These are phyloP conservation scores for Prunus yedoensis DNA, from an alignment of 331 rosid species.

Conservation along the genomic window DNA sequence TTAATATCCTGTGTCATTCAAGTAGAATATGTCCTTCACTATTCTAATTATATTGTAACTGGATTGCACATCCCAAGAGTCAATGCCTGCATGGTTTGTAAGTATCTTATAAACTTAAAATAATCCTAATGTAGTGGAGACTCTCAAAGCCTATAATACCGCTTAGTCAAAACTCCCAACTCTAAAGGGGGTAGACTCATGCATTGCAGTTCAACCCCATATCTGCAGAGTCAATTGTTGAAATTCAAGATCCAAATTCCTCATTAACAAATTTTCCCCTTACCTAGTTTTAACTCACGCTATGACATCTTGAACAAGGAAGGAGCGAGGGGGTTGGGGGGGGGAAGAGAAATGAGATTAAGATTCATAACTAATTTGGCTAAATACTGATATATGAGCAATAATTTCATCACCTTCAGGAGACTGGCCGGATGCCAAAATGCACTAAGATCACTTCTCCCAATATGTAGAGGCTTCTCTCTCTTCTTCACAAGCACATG, in stretches of 20 bases:
- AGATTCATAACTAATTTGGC: neutral
- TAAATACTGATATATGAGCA: neutral
- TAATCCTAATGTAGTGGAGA: neutral
- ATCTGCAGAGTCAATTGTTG: neutral
- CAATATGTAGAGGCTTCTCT: neutral
- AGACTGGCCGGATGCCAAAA: neutral
- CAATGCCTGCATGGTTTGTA: neutral
- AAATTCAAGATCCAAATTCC: neutral
- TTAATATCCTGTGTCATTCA: neutral
- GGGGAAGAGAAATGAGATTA: neutral
- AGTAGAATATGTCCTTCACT: neutral
- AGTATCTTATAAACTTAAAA: neutral
- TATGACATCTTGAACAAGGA: neutral
- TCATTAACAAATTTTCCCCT: neutral
- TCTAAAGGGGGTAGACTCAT: neutral
- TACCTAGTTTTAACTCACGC: neutral
- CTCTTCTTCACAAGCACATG: neutral
- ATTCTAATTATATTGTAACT: neutral
- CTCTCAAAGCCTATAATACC: neutral
- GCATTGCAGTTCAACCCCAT: neutral
- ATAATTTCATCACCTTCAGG: neutral
- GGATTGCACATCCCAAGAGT: neutral
- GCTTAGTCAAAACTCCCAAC: too few relatives aligned
- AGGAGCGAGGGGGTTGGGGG: neutral
- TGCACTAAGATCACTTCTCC: neutral